Evolutionary conservation across 768 basidiomycete species (phyloP).

Genomic region (Candolleomyces efflorescens): DNA sequence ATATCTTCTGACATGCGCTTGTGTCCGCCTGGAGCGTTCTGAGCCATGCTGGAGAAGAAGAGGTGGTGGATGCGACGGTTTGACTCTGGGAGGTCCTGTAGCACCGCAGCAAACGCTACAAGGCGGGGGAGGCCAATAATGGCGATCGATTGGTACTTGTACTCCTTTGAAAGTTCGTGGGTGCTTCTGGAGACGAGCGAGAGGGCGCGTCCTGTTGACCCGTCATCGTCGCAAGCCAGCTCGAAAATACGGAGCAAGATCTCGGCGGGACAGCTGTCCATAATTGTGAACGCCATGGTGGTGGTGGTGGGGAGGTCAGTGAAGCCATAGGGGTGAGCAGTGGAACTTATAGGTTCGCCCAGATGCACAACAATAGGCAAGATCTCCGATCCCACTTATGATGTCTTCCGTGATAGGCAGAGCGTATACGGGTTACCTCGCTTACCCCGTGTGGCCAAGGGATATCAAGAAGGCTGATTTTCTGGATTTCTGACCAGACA

Average conservation of each 20-base stretch:
- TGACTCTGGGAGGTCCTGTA: constrained; percentile 16
- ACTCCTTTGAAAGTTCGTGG: constrained; percentile 18
- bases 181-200: constrained; percentile 30
- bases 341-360: too few species aligned
- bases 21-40: constrained; percentile 4
- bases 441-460: too few species aligned
- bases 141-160: constrained; percentile 26
- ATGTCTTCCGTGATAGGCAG: too few species aligned
- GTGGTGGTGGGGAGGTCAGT: neutral
- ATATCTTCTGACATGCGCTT: neutral
- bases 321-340: neutral
- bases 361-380: too few species aligned
- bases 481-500: too few species aligned
- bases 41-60: constrained; percentile 20
- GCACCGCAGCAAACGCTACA: constrained; percentile 17
- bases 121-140: constrained; percentile 21
- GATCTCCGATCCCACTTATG: too few species aligned
- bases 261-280: constrained; percentile 8
- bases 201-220: constrained; percentile 30
- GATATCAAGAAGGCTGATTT: too few species aligned
- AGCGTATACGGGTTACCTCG: too few species aligned
- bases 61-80: constrained; percentile 24
- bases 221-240: constrained; percentile 31
- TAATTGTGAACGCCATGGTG: neutral
- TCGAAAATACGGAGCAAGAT: constrained; percentile 16